Percentiles rank a stretch among this genome's conserved stretches.
Evolutionary conservation across 78 protist genomes (phyloP).

Genomic region (Acrasis kona): DNA sequence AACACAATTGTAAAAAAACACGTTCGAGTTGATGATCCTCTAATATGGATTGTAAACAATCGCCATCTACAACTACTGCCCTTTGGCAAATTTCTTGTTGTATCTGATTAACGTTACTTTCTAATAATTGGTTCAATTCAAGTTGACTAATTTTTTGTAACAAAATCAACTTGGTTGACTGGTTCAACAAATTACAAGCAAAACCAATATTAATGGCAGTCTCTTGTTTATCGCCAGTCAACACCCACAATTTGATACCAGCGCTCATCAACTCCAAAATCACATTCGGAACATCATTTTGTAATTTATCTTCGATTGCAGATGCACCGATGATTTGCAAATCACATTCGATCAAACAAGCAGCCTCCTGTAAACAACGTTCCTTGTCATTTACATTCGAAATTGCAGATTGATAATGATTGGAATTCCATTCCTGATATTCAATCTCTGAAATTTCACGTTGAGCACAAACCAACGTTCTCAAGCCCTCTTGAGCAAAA

Average conservation of each 20-base stretch:
- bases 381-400: conserved; percentile 24
- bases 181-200: conserved; percentile 66
- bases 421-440: conserved; percentile 33
- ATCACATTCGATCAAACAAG: conserved; percentile 52
- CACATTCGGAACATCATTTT: conserved; percentile 66
- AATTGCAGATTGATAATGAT: conserved; percentile 40
- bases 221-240: conserved; percentile 96
- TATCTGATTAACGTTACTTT: neutral
- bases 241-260: conserved; percentile 84
- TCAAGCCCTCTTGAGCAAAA: conserved; percentile 49
- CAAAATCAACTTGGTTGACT: no score
- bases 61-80: neutral
- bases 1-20: no score
- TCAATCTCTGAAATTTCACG: conserved; percentile 14
- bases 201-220: conserved; percentile 91
- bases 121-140: neutral
- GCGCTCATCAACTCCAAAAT: conserved; percentile 46
- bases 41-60: conserved; percentile 27
- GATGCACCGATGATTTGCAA: conserved; percentile 64
- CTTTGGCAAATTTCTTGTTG: neutral
- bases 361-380: conserved; percentile 7
- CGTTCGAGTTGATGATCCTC: no score
- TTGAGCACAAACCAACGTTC: conserved; percentile 68
- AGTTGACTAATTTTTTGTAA: neutral
- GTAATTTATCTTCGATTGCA: conserved; percentile 88